Base-by-base conservation (phyloP, 495 filamentous ascomycete genomes). In the Aspergillus biplanus region DNA sequence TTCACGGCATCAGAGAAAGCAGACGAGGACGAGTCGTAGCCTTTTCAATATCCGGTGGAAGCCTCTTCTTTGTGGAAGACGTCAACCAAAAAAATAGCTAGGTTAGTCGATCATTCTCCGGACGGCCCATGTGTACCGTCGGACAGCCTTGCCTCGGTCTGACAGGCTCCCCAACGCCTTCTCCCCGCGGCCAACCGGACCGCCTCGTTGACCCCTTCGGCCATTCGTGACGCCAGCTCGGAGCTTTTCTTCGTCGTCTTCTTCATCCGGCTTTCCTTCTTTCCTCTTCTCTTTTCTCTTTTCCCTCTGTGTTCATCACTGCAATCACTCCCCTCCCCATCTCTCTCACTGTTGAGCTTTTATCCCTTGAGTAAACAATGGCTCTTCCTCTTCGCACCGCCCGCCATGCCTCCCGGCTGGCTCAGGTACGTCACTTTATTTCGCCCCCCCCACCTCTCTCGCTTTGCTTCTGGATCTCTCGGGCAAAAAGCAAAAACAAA, bases 381-480 rank as follows among this genome's bases (percentile, higher is more conserved):
- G 72, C 71, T 11, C 67, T 79, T 47, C 68, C 70, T 60, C 70
- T 74, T 67, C 74, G 75, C 68, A 74, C 78, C 62, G 71, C 71
- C 62, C 73, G 76, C 60, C 76, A 78, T 69, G 77, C 73, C 55
- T 68, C 73, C 33, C 71, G 67, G 67, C 60, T 81, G 65, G 72
- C 73, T 27, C 71, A 76, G 70, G 78, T 80, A 65, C 59, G 69
- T 67, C 33, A 33, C 16, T 42, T 16, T 27, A 27, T 50, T 50
- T 3, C 16, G 16, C 16, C 47, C n/a, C 47, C 47, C 16, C 47
- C 47, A 16, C 13, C 32, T 34, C 12, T 12, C 44, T n/a, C 6
- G 11, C 27, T 12, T 12, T 49, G 16, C 18, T 7, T 18, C 21
- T 34, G 21, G 21, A 1, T 27, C 21, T 27, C 21, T 53, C 47